A percentile compares a stretch with the other conserved stretches of the same genome.
Conservation (phyloP, 257 asterid species). For the Nicotiana knightiana region DNA sequence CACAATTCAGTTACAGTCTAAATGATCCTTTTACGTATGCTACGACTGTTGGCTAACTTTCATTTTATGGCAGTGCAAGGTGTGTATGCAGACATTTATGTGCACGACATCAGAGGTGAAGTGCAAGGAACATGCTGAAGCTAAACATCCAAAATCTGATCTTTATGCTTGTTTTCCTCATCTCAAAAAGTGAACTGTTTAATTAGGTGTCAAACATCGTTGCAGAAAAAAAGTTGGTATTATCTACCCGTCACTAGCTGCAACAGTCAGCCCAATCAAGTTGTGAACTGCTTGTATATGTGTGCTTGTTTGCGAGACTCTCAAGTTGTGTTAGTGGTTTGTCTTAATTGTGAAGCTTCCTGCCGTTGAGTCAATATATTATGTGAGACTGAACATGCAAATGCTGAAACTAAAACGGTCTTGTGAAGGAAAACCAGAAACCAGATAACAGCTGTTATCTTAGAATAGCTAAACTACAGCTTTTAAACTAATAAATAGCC, state of each 20-base stretch:
- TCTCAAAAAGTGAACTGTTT: constrained; percentile 42
- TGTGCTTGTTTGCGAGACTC: constrained; percentile 4
- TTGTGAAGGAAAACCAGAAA: background rate
- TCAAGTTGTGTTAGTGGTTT: background rate
- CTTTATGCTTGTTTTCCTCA: constrained; percentile 62
- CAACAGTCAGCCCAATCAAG: background rate
- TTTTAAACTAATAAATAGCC: background rate
- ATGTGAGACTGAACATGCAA: background rate
- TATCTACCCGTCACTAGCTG: background rate
- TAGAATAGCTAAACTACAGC: background rate
- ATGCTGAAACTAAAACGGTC: background rate
- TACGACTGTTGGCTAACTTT: background rate
- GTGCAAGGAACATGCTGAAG: constrained; percentile 92
- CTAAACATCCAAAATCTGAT: constrained; percentile 82
- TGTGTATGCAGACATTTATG: constrained; percentile 84
- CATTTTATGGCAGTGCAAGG: constrained; percentile 57
- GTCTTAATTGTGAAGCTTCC: background rate
- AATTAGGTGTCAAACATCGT: background rate
- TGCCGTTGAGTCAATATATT: background rate
- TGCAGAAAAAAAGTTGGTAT: background rate
- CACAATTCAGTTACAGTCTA: background rate
- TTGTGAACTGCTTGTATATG: background rate
- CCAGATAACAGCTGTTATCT: background rate
- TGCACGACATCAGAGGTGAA: constrained; percentile 94
- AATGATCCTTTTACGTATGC: background rate